A percentile compares a stretch with the other conserved stretches of the same genome.
phyloP scores from a whole-genome alignment of 2,329 filamentous ascomycete genomes.

The Alternaria viburni region DNA sequence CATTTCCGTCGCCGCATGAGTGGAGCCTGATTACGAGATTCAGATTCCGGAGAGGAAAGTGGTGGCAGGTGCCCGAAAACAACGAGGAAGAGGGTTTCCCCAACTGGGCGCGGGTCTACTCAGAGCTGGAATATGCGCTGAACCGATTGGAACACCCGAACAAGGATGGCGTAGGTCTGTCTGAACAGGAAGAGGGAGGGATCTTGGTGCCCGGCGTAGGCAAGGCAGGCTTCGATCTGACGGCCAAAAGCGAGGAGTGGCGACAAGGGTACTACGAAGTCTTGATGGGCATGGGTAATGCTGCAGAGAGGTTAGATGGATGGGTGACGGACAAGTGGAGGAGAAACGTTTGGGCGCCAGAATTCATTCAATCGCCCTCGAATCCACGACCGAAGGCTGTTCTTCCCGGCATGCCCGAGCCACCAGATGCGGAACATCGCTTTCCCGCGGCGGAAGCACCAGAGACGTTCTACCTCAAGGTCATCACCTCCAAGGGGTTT shows the following conservation, averaged over 20 bases:
- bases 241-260: slow-evolving; percentile 81
- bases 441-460: slow-evolving; percentile 69
- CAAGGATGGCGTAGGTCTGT: slow-evolving; percentile 71
- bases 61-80: slow-evolving; percentile 58
- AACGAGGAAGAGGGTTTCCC: slow-evolving; percentile 65
- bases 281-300: slow-evolving; percentile 76
- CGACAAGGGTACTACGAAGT: slow-evolving; percentile 83
- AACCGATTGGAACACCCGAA: slow-evolving; percentile 71
- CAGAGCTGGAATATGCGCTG: slow-evolving; percentile 66
- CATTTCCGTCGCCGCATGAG: slow-evolving; percentile 81
- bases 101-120: slow-evolving; percentile 74
- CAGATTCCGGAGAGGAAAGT: slow-evolving; percentile 65
- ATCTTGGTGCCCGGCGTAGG: slow-evolving; percentile 43
- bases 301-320: slow-evolving; percentile 81
- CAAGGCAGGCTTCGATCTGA: slow-evolving; percentile 69
- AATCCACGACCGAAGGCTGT: slow-evolving; percentile 81
- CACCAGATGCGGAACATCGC: slow-evolving; percentile 79
- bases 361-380: slow-evolving; percentile 79
- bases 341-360: slow-evolving; percentile 70
- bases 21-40: slow-evolving; percentile 77
- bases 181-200: slow-evolving; percentile 62
- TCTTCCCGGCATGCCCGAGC: slow-evolving; percentile 66
- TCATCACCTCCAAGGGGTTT: slow-evolving; percentile 82
- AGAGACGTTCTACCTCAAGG: slow-evolving; percentile 79
- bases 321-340: slow-evolving; percentile 72